A percentile compares a stretch with the other conserved stretches of the same genome.
Evolutionary conservation across 2,329 filamentous ascomycete genomes (phyloP).

Genomic region (Fusarium dimerum): DNA sequence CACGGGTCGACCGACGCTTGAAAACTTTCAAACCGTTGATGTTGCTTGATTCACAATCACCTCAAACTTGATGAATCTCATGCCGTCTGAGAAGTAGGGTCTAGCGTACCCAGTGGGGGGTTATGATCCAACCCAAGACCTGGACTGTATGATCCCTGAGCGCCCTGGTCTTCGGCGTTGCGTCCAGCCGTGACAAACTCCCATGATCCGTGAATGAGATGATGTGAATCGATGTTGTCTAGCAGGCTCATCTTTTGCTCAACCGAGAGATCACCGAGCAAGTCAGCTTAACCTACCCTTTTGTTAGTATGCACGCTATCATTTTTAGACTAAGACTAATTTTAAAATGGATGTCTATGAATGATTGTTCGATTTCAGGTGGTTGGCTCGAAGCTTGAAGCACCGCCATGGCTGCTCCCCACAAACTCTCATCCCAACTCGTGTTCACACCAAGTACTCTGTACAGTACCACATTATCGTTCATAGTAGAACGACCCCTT

Average conservation of each 20-base stretch:
- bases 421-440: neutral
- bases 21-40: slow-evolving; percentile 5
- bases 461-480: neutral
- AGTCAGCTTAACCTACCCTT: too few relatives aligned
- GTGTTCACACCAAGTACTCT: neutral
- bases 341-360: too few relatives aligned
- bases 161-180: too few relatives aligned
- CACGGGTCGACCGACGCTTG: neutral
- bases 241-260: too few relatives aligned
- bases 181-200: too few relatives aligned
- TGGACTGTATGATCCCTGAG: too few relatives aligned
- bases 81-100: slow-evolving; percentile 13
- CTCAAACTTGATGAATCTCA: slow-evolving; percentile 17
- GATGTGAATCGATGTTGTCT: too few relatives aligned
- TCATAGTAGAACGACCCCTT: neutral
- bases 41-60: neutral
- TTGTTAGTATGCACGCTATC: too few relatives aligned
- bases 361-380: neutral
- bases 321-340: too few relatives aligned
- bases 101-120: neutral
- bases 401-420: neutral
- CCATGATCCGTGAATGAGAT: too few relatives aligned
- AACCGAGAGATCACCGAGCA: too few relatives aligned
- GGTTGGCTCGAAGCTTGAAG: neutral
- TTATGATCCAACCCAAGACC: too few relatives aligned